Evolutionary conservation across 2,329 filamentous ascomycete genomes (phyloP).

Genomic region (Periglandula ipomoeae): DNA sequence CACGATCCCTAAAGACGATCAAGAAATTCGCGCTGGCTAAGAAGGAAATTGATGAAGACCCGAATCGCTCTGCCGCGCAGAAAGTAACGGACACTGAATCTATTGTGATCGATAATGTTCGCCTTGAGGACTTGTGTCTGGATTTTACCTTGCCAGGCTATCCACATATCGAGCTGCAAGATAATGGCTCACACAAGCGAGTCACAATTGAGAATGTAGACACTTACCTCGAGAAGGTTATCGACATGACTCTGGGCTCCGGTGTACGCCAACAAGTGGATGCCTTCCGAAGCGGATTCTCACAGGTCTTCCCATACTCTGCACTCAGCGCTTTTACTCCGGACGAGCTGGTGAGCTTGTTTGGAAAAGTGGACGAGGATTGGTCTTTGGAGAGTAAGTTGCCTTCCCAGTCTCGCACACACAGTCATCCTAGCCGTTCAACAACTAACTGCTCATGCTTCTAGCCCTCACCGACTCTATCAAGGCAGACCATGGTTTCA

Average conservation of each 20-base stretch:
- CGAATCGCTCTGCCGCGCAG: constrained; percentile 52
- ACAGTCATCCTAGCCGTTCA: background rate
- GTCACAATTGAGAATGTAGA: constrained; percentile 92
- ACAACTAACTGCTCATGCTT: constrained; percentile 1
- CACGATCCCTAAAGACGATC: constrained; percentile 74
- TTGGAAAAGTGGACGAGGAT: constrained; percentile 87
- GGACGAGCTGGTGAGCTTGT: constrained; percentile 88
- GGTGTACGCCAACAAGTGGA: constrained; percentile 85
- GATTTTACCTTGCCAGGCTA: constrained; percentile 96
- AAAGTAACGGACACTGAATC: constrained; percentile 62
- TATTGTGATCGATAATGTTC: constrained; percentile 66
- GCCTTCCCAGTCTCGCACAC: background rate
- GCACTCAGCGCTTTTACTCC: constrained; percentile 90
- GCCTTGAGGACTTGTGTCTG: constrained; percentile 77
- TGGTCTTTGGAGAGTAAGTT: constrained; percentile 91
- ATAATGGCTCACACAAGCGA: constrained; percentile 61
- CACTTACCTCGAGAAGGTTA: constrained; percentile 75
- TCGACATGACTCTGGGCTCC: constrained; percentile 82
- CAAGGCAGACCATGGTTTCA: constrained; percentile 97
- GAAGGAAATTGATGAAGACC: constrained; percentile 69
- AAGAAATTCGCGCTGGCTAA: constrained; percentile 81
- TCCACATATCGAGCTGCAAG: constrained; percentile 71
- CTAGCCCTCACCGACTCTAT: constrained; percentile 92
- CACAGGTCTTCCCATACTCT: constrained; percentile 91
- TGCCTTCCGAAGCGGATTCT: constrained; percentile 85